Evolutionary conservation across 2,329 filamentous ascomycete genomes (phyloP).

Genomic region (Ascochyta lentis): DNA sequence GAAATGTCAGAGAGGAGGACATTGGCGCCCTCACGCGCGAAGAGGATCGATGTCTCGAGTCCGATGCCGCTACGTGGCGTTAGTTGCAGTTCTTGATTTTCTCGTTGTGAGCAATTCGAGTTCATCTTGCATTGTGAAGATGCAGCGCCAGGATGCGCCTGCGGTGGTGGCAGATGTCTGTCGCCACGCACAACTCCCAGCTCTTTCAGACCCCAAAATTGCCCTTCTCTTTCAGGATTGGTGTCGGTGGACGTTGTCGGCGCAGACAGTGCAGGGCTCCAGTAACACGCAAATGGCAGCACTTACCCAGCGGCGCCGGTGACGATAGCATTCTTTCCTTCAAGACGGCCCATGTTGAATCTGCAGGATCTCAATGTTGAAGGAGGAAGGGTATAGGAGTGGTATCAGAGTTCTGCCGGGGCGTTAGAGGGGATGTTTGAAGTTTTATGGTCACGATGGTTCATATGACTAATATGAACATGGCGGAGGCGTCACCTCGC

Average conservation of each 20-base stretch:
- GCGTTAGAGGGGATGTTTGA: slow-evolving; percentile 19
- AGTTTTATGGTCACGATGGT: slow-evolving; percentile 32
- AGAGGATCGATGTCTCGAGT: slow-evolving; percentile 88
- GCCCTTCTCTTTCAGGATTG: background rate
- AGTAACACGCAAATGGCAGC: background rate
- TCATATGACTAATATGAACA: slow-evolving; percentile 18
- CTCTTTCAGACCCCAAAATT: background rate
- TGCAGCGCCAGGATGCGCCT: slow-evolving; percentile 1
- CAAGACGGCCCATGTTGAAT: slow-evolving; percentile 59
- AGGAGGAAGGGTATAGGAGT: background rate
- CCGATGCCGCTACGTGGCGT: slow-evolving; percentile 76
- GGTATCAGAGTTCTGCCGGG: slow-evolving; percentile 14
- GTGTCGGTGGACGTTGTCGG: background rate
- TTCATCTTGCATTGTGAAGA: background rate
- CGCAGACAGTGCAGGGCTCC: background rate
- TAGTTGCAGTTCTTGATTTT: slow-evolving; percentile 14
- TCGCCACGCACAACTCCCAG: background rate
- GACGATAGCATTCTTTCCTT: slow-evolving; percentile 75
- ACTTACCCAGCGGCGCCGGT: slow-evolving; percentile 86
- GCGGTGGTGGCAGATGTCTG: slow-evolving; percentile 1
- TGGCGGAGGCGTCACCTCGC: slow-evolving; percentile 14
- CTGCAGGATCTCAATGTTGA: slow-evolving; percentile 11
- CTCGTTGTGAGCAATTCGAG: background rate
- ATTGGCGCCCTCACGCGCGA: slow-evolving; percentile 84
- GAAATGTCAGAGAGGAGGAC: slow-evolving; percentile 89